Evolutionary conservation across 345 rosid genomes (phyloP), one percentile per base, ranked within the genome.

Genomic region (Eucalyptus globulus): DNA sequence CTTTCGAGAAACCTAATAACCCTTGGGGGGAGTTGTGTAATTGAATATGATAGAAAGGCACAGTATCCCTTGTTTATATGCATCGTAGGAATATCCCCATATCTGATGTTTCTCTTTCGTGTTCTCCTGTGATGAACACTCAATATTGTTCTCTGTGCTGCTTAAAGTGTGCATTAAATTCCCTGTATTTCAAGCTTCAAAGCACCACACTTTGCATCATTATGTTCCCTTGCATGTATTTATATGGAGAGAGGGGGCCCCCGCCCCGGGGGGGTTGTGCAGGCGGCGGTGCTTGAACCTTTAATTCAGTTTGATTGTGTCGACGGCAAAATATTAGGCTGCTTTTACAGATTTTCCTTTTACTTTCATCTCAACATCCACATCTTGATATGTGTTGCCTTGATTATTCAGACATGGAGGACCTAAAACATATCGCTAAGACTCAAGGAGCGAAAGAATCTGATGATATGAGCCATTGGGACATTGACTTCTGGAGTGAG

Each of bases 401-500:
- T 40, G 14, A 86, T 53, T 47, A 86, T 92, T 87, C 86, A 97
- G 99, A 97, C 91, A 90, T 96, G 93, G 98, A 95, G 90, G 98
- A 96, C 92, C 95, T 97, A 83, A 94, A 95, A 91, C 90, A 9
- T 81, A 95, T 94, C 83, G 92, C 98, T 87, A 95, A 95, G 92
- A 90, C 43, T 89, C 96, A 96, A 93, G 96, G 95, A 86, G 97
- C 97, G 60, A 54, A 37, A 56, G 98, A 96, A 95, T 93, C 95
- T 92, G 91, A 92, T 90, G 94, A 93, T 81, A 90, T 97, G 94
- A 94, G 53, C 87, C 95, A 96, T 86, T 97, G 99, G 99, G 99
- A 96, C 92, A 93, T 92, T 49, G 90, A 49, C 88, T 97, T 95
- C 93, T 97, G 99, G 99, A 95, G 97, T 87, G 98, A 96, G 94